These are phyloP conservation scores for Oxytropis ochrocephala DNA, from an alignment of 306 rosid species.

Conservation along the genomic window DNA sequence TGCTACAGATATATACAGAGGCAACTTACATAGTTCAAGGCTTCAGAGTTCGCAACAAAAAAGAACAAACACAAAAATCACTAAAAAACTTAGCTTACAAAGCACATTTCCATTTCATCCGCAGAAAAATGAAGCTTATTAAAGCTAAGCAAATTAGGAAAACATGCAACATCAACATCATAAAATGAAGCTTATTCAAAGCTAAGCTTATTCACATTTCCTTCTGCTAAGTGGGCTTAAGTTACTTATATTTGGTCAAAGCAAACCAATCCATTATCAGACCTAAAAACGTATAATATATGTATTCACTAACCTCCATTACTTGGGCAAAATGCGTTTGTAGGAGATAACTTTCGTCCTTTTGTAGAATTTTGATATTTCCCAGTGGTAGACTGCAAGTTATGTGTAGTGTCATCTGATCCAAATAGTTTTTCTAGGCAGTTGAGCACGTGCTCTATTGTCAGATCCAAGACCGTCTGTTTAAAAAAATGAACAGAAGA, in stretches of 20 bases:
- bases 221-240: neutral
- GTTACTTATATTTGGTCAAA: conserved; percentile 4
- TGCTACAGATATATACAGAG: no score
- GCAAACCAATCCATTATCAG: conserved; percentile 6
- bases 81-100: neutral
- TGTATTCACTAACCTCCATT: conserved; percentile 43
- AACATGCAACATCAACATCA: neutral
- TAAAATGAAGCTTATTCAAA: neutral
- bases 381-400: conserved; percentile 29
- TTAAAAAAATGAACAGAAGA: conserved; percentile 3
- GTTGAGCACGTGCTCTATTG: conserved; percentile 52
- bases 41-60: no score
- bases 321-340: conserved; percentile 24
- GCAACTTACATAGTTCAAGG: no score
- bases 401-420: conserved; percentile 29
- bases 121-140: neutral
- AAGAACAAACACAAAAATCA: neutral
- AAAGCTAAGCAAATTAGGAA: neutral
- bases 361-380: conserved; percentile 7
- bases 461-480: conserved; percentile 49
- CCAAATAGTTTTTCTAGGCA: conserved; percentile 54
- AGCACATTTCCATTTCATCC: neutral
- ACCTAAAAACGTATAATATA: neutral
- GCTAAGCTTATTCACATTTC: neutral
- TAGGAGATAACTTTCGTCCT: conserved; percentile 30